These are phyloP conservation scores for Filobasidium wieringae DNA, from an alignment of 768 basidiomycete species.

Conservation along the genomic window DNA sequence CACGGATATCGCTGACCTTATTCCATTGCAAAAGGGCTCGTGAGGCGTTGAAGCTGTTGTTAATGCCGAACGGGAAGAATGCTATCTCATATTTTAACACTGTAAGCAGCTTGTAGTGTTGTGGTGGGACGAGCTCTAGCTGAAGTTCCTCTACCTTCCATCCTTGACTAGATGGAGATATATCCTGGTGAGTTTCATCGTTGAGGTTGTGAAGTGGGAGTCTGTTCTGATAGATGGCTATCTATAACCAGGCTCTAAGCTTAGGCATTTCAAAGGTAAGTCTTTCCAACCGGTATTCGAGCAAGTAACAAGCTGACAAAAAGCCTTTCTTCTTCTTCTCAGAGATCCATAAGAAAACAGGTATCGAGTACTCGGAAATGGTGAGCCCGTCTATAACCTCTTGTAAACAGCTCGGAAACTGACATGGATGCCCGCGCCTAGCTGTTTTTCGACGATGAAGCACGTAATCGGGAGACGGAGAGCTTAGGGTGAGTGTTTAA, in stretches of 20 bases:
- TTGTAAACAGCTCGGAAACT: too few species aligned
- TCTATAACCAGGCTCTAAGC: slow-evolving; percentile 59
- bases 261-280: slow-evolving; percentile 57
- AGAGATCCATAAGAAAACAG: slow-evolving; percentile 56
- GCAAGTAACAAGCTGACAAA: too few species aligned
- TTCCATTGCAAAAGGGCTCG: slow-evolving; percentile 50
- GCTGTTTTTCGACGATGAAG: slow-evolving; percentile 62
- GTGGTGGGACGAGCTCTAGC: background rate
- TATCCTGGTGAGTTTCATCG: slow-evolving; percentile 36
- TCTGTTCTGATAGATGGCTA: background rate
- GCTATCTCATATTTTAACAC: slow-evolving; percentile 41
- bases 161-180: slow-evolving; percentile 33
- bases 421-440: too few species aligned
- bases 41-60: slow-evolving; percentile 50
- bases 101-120: slow-evolving; percentile 12
- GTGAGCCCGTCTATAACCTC: too few species aligned
- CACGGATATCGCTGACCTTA: background rate
- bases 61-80: slow-evolving; percentile 31
- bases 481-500: slow-evolving; percentile 39
- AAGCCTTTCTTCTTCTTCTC: too few species aligned
- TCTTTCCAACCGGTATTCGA: background rate
- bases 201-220: too few species aligned
- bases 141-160: background rate
- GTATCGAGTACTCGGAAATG: slow-evolving; percentile 70
- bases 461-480: slow-evolving; percentile 53